Percentiles rank a stretch among this genome's conserved stretches.
Conservation (phyloP, 2,329 filamentous ascomycete genomes). For the Drechmeria coniospora region DNA sequence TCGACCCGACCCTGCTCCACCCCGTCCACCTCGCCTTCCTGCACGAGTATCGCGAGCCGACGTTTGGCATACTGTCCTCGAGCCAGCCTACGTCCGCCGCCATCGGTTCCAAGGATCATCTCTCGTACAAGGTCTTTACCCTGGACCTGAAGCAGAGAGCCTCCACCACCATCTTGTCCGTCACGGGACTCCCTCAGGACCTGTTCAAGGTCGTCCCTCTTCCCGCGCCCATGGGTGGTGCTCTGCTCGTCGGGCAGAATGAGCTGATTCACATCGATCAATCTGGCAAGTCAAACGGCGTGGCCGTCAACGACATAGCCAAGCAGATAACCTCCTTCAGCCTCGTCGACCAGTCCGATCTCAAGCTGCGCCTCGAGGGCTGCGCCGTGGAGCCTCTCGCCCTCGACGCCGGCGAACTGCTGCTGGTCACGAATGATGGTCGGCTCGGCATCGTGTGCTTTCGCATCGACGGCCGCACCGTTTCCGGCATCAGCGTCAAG, state of each 20-base stretch:
- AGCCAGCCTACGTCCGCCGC: conserved; percentile 57
- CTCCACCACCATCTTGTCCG: conserved; percentile 82
- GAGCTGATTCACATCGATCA: conserved; percentile 93
- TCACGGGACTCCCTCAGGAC: conserved; percentile 73
- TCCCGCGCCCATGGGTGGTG: conserved; percentile 75
- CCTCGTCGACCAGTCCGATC: conserved; percentile 70
- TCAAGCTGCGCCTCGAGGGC: conserved; percentile 67
- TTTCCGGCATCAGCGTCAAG: conserved; percentile 70
- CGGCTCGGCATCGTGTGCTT: conserved; percentile 64
- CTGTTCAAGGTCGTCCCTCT: conserved; percentile 70
- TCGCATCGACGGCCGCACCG: conserved; percentile 75
- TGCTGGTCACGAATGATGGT: conserved; percentile 69
- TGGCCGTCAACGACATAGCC: conserved; percentile 84
- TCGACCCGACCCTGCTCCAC: conserved; percentile 77
- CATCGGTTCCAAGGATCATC: conserved; percentile 68
- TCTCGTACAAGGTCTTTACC: conserved; percentile 89
- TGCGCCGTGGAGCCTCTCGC: conserved; percentile 66
- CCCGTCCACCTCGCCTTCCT: conserved; percentile 86
- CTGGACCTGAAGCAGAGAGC: conserved; percentile 85
- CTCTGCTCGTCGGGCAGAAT: conserved; percentile 73
- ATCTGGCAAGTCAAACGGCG: conserved; percentile 80
- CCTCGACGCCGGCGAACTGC: conserved; percentile 61
- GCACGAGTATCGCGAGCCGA: conserved; percentile 93
- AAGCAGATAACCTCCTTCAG: conserved; percentile 70
- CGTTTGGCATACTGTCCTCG: conserved; percentile 85